phyloP scores from a whole-genome alignment of 768 basidiomycete genomes.

The Panaeolus papilionaceus region DNA sequence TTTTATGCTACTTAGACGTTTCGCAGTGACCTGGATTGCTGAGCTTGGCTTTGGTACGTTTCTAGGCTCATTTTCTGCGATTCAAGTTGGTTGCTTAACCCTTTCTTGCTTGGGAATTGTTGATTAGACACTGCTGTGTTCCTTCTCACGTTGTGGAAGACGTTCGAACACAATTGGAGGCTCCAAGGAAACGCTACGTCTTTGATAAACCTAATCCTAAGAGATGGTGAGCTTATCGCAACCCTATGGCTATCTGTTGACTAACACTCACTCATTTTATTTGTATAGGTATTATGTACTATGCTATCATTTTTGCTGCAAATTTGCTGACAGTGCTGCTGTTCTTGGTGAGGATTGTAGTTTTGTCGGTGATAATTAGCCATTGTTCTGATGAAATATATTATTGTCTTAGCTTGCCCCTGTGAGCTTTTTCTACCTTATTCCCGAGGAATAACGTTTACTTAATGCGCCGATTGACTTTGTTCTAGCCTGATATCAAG shows the following conservation, averaged over 20 bases:
- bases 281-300: conserved; percentile 39
- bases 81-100: neutral
- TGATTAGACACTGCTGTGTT: conserved; percentile 38
- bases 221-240: conserved; percentile 36
- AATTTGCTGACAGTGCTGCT: conserved; percentile 40
- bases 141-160: conserved; percentile 37
- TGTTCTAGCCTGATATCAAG: conserved; percentile 38
- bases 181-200: conserved; percentile 24
- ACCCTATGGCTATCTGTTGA: neutral
- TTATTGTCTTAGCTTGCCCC: conserved; percentile 30
- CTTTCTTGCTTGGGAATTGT: neutral
- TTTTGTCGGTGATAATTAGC: neutral
- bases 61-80: too few species aligned
- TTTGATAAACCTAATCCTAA: conserved; percentile 36
- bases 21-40: conserved; percentile 44
- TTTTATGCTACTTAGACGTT: conserved; percentile 32
- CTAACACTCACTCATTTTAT: neutral
- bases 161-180: conserved; percentile 26
- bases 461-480: neutral
- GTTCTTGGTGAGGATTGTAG: conserved; percentile 34
- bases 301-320: conserved; percentile 38
- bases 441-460: neutral
- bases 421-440: conserved; percentile 21
- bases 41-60: conserved; percentile 40
- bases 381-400: neutral